Percentiles rank a stretch among this genome's conserved stretches.
Evolutionary conservation across 2,329 filamentous ascomycete species (phyloP).

Genomic region (Colletotrichum aenigma): DNA sequence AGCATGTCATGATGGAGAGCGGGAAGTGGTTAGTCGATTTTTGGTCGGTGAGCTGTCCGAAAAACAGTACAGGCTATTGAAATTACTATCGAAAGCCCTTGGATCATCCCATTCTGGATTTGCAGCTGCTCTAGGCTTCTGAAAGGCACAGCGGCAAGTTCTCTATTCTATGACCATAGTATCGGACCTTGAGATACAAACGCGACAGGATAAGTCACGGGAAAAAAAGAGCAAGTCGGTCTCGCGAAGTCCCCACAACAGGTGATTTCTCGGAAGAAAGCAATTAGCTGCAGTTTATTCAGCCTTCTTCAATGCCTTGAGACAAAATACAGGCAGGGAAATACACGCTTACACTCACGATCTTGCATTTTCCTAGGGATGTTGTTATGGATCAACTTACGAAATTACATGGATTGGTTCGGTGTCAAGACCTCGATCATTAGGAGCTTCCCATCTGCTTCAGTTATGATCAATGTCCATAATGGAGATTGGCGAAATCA

Average conservation of each 20-base stretch:
- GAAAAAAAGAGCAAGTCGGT: not conserved
- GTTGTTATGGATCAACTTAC: not conserved
- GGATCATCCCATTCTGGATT: not conserved
- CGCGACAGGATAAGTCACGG: not conserved
- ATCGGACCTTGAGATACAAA: not conserved
- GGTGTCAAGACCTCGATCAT: not conserved
- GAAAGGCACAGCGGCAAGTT: not conserved
- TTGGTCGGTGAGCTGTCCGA: not conserved
- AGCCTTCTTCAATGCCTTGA: not conserved
- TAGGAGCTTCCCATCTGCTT: not conserved
- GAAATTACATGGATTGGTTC: not conserved
- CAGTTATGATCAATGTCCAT: not conserved
- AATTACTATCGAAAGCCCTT: not conserved
- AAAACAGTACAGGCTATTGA: not conserved
- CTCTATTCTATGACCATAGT: not conserved
- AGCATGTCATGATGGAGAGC: not conserved
- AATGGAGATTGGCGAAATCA: not conserved
- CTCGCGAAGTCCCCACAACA: not conserved
- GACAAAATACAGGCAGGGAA: not conserved
- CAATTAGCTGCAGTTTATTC: not conserved
- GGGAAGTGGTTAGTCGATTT: not conserved
- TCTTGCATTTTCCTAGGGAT: not conserved
- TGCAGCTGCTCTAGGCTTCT: not conserved
- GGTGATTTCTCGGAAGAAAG: not conserved
- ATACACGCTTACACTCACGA: not conserved